A percentile compares a stretch with the other conserved stretches of the same genome.
Conservation (phyloP, 108 stramenopile species). For the Epithemia pelagica region DNA sequence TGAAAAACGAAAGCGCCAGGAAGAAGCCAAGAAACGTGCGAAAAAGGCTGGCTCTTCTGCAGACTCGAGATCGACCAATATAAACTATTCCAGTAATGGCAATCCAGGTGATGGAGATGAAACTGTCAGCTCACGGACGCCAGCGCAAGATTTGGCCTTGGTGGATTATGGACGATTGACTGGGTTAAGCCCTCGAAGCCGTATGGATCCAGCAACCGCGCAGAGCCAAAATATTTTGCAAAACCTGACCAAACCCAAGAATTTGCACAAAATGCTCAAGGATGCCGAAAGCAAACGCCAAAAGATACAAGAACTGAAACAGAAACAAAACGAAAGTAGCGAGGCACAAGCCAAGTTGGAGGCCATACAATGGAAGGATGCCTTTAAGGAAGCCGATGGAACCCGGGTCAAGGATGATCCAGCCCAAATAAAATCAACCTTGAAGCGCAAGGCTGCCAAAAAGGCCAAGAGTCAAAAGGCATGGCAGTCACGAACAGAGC, state of each 20-base stretch:
- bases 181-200: slow-evolving; percentile 47
- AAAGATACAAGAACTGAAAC: slow-evolving; percentile 64
- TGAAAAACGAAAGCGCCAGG: slow-evolving; percentile 64
- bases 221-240: slow-evolving; percentile 64
- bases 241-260: slow-evolving; percentile 68
- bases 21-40: slow-evolving; percentile 61
- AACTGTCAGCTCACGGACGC: slow-evolving; percentile 8
- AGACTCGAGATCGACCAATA: slow-evolving; percentile 22
- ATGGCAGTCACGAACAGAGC: slow-evolving; percentile 74
- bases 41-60: slow-evolving; percentile 6
- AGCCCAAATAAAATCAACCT: slow-evolving; percentile 68
- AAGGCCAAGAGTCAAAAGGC: slow-evolving; percentile 73
- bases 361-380: slow-evolving; percentile 72
- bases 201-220: slow-evolving; percentile 20
- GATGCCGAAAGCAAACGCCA: slow-evolving; percentile 80
- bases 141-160: slow-evolving; percentile 45
- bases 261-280: slow-evolving; percentile 69
- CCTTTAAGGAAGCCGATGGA: slow-evolving; percentile 60
- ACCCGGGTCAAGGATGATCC: slow-evolving; percentile 78
- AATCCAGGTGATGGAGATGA: background rate
- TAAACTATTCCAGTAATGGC: slow-evolving; percentile 23
- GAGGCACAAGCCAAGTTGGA: slow-evolving; percentile 68
- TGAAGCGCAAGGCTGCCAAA: slow-evolving; percentile 81
- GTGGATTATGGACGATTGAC: slow-evolving; percentile 77
- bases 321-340: slow-evolving; percentile 41